Evolutionary conservation across 2,329 filamentous ascomycete species (phyloP), one percentile per base, ranked within the genome.

Genomic region (Penicillium griseofulvum): DNA sequence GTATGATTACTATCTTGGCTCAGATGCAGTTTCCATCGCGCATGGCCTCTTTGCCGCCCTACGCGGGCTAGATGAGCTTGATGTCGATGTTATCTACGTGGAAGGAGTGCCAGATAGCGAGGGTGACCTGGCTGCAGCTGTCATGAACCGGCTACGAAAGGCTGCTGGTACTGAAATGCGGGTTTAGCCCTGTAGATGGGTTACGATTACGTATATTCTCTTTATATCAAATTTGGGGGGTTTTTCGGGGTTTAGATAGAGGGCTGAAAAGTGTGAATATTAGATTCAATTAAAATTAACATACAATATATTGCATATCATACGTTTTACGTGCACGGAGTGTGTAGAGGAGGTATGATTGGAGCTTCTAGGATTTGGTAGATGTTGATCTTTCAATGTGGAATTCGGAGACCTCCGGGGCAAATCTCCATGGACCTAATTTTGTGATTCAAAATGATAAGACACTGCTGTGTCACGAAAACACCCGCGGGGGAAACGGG

Each of bases 1-100:
- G 4, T 81, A 90, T 65, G 89, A 95, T 65, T 84, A 95, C 43
- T 77, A 85, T 56, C 79, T 99, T 14, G 92, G 93, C 0, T 76
- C 75, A 16, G 83, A 88, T 42, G 86, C 86, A 0, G 83, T 84
- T 62, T 83, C 83, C 31, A 91, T 99, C 64, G 93, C 94, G 1
- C 85, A 92, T 64, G 89, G 90, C 0, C 78, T 99, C 14, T 99
- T 99, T 71, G 90, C 90, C 12, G 90, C 91, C 1, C 78, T 99
- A 51, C 82, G 94, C 50, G 89, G 92, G 63, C 81, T 99, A 59
- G 94, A 99, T 71, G 84, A 87, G 65, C 81, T 85, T 59, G 83
- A 86, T 29, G 91, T 91, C 4, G 87, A 94, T 68, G 80, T 88
- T 19, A 97, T 99, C 49, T 89, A 92, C 64, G 90, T 97, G 11